Conservation (phyloP, 176 grass and related monocot genomes). For the Lolium perenne region DNA sequence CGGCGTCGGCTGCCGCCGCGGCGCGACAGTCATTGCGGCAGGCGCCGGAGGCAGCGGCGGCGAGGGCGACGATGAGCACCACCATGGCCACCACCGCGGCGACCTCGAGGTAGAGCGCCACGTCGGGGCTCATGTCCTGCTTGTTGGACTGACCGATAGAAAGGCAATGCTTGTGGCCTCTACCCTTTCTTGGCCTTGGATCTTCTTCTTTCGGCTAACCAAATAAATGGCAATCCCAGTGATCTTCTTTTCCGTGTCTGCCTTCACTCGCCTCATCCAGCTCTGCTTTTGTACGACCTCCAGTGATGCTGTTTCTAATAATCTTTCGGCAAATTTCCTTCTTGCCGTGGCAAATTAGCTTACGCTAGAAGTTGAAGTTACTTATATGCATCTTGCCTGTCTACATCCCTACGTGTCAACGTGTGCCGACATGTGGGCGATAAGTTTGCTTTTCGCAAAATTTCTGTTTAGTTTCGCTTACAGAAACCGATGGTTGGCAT, state of each 20-base stretch:
- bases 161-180: not conserved
- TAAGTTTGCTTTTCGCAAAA: too few relatives aligned
- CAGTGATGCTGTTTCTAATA: not conserved
- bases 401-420: too few relatives aligned
- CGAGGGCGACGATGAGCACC: slow-evolving; percentile 45
- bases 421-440: too few relatives aligned
- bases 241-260: not conserved
- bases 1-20: not conserved
- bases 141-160: too few relatives aligned
- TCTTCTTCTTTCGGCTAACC: not conserved
- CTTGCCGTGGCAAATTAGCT: not conserved
- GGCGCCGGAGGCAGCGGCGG: slow-evolving; percentile 5
- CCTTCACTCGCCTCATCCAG: not conserved
- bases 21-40: not conserved
- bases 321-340: not conserved
- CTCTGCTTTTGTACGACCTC: slow-evolving; percentile 3
- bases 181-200: not conserved
- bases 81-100: not conserved
- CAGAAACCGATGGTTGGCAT: too few relatives aligned
- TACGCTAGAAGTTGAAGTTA: not conserved
- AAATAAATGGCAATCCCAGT: not conserved
- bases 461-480: too few relatives aligned
- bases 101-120: not conserved
- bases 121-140: slow-evolving; percentile 10
- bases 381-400: too few relatives aligned